phyloP scores from a whole-genome alignment of 495 filamentous ascomycete species.

The Daldinia decipiens region DNA sequence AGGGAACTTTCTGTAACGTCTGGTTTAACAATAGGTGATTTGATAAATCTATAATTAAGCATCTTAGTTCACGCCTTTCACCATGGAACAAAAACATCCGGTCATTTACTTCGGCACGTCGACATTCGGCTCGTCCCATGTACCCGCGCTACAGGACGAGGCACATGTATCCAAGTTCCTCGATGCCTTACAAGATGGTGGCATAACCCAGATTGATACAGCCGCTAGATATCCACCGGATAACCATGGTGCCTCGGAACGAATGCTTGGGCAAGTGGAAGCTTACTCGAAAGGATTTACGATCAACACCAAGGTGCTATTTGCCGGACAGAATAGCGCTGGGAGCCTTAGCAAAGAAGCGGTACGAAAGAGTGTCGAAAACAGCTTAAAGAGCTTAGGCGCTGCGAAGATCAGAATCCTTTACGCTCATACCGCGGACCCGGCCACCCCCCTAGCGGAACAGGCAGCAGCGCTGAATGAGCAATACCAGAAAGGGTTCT shows the following conservation, averaged over 20 bases:
- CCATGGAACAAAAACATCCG: neutral
- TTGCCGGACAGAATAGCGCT: neutral
- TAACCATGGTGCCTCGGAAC: slow-evolving; percentile 36
- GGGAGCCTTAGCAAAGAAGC: neutral
- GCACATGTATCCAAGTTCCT: neutral
- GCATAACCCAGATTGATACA: slow-evolving; percentile 30
- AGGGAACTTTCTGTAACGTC: neutral
- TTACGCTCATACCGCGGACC: neutral
- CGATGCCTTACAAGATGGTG: slow-evolving; percentile 1
- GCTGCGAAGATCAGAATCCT: neutral
- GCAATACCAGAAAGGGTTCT: neutral
- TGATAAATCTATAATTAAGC: neutral
- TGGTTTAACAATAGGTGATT: neutral
- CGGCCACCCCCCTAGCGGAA: neutral
- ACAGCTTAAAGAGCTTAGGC: neutral
- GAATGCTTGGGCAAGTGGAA: slow-evolving; percentile 39
- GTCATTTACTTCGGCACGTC: neutral
- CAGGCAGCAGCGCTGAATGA: neutral
- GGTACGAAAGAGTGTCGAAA: neutral
- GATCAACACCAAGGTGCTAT: slow-evolving; percentile 45
- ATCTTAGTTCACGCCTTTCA: neutral
- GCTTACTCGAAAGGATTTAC: slow-evolving; percentile 40
- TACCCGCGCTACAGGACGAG: neutral
- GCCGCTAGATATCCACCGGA: slow-evolving; percentile 31
- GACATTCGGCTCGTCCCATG: neutral